Evolutionary conservation across 202 grass and related monocot species (phyloP).

Genomic region (Schoenoplectus tabernaemontani): DNA sequence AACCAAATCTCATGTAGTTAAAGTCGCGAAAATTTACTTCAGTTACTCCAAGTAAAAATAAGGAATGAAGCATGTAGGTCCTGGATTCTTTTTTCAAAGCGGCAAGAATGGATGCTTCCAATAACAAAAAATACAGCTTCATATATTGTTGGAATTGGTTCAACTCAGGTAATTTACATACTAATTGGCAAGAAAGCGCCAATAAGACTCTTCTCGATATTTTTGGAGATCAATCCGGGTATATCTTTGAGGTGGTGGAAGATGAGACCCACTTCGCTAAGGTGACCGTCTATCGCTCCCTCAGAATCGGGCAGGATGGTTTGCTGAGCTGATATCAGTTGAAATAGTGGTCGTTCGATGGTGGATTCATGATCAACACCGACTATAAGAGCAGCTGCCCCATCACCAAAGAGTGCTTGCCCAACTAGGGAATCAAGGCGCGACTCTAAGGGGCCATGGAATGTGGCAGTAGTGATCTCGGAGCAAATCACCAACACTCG

Average conservation of each 20-base stretch:
- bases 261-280: constrained; percentile 55
- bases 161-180: not conserved
- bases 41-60: not conserved
- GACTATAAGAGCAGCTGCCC: constrained; percentile 38
- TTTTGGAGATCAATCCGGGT: constrained; percentile 63
- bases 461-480: constrained; percentile 55
- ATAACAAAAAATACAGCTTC: too few species aligned
- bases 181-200: constrained; percentile 8
- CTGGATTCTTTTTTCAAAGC: too few species aligned
- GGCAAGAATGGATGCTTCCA: too few species aligned
- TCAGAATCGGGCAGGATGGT: constrained; percentile 60
- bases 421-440: constrained; percentile 66
- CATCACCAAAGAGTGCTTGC: constrained; percentile 59
- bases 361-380: constrained; percentile 44
- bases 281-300: constrained; percentile 58
- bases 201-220: constrained; percentile 41
- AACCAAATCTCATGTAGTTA: too few species aligned
- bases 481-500: constrained; percentile 44
- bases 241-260: constrained; percentile 78
- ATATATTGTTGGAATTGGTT: too few species aligned
- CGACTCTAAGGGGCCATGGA: constrained; percentile 26
- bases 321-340: constrained; percentile 48
- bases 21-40: not conserved
- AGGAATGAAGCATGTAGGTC: not conserved
- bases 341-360: constrained; percentile 44